phyloP scores from a whole-genome alignment of 805 yeast genomes.

The Monosporozyma solicola region DNA sequence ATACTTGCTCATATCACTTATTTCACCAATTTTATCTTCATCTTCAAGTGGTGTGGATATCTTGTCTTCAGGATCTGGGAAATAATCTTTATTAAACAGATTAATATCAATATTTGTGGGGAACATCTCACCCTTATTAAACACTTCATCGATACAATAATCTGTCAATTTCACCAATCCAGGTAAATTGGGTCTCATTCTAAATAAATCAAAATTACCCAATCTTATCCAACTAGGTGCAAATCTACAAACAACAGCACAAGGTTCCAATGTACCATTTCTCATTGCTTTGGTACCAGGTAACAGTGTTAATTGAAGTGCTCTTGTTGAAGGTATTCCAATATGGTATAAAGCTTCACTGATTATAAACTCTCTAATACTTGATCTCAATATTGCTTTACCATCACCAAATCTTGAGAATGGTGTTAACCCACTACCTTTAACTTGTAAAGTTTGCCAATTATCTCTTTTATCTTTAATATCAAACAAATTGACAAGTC shows the following conservation, averaged over 20 bases:
- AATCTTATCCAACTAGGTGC: constrained; percentile 81
- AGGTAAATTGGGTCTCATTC: constrained; percentile 59
- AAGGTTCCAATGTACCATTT: constrained; percentile 48
- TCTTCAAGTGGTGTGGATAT: constrained; percentile 9
- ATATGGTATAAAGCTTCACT: constrained; percentile 74
- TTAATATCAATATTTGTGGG: constrained; percentile 20
- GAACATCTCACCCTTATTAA: constrained; percentile 32
- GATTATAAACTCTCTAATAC: constrained; percentile 78
- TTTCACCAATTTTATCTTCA: constrained; percentile 8
- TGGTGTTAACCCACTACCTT: constrained; percentile 91
- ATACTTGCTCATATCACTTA: constrained; percentile 44
- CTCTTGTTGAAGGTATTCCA: constrained; percentile 82
- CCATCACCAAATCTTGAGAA: constrained; percentile 95
- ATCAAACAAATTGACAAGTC: constrained; percentile 78
- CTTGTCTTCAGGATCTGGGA: constrained; percentile 21
- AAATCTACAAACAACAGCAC: constrained; percentile 79
- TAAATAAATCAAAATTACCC: constrained; percentile 79
- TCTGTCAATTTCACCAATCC: constrained; percentile 60
- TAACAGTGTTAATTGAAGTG: constrained; percentile 58
- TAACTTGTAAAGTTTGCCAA: constrained; percentile 50
- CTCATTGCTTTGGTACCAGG: constrained; percentile 76
- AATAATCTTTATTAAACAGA: constrained; percentile 18
- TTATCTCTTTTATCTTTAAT: constrained; percentile 41
- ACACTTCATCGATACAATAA: constrained; percentile 60
- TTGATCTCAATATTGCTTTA: constrained; percentile 81